Evolutionary conservation across 202 grass and related monocot genomes (phyloP).

Genomic region (Setaria viridis): DNA sequence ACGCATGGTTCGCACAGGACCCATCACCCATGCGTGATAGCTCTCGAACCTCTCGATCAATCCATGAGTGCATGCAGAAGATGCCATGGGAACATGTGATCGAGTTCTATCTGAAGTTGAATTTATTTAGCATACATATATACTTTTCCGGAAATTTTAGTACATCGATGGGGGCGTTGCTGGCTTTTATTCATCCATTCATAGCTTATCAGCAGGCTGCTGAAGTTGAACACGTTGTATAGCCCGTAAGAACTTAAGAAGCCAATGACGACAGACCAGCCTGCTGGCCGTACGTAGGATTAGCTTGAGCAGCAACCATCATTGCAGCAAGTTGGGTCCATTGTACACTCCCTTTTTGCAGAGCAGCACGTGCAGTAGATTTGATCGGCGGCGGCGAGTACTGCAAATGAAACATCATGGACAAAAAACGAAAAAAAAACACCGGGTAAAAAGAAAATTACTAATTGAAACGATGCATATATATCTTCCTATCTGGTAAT

Average conservation of each 20-base stretch:
- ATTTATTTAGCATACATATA: not conserved
- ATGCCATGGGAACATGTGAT: not conserved
- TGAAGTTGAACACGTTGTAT: not conserved
- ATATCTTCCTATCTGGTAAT: not conserved
- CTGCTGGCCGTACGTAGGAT: not conserved
- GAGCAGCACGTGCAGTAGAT: constrained; percentile 24
- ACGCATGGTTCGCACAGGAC: not conserved
- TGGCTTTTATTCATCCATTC: not conserved
- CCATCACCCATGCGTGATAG: not conserved
- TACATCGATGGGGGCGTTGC: not conserved
- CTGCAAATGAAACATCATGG: not conserved
- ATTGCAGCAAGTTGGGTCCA: not conserved
- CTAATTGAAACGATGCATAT: not conserved
- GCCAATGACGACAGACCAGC: not conserved
- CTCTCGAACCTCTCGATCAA: not conserved
- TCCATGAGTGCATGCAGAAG: not conserved
- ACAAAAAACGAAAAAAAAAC: not conserved
- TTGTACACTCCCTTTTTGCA: not conserved
- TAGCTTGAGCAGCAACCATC: constrained; percentile 4
- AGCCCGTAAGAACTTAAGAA: not conserved
- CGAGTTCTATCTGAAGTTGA: not conserved
- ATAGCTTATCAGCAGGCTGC: not conserved
- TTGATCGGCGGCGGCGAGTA: not conserved
- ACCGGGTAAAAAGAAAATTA: not conserved
- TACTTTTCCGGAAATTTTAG: not conserved